Conservation (phyloP, 192 early-diverging fungal genomes). For the Podila clonocystis region DNA sequence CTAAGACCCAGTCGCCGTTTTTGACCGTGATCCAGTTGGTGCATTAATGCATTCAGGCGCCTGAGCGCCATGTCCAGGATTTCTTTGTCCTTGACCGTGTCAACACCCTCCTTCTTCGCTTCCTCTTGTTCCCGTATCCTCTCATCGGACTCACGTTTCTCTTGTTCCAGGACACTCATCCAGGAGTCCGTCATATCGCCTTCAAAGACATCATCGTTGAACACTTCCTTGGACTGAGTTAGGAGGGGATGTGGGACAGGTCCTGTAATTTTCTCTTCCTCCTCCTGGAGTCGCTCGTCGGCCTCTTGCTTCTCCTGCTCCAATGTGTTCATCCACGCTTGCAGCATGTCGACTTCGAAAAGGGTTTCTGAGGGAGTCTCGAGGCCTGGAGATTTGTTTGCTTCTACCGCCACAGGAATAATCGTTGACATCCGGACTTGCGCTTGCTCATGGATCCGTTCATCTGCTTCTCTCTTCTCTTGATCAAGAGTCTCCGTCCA, state of each 20-base stretch:
- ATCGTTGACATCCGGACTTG: no score
- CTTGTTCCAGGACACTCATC: not conserved
- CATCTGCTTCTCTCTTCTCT: constrained; percentile 6
- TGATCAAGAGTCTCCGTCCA: constrained; percentile 49
- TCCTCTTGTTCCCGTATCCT: not conserved
- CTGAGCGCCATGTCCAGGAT: constrained; percentile 5
- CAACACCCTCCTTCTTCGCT: not conserved
- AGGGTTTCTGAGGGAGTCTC: no score
- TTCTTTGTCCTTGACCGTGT: not conserved
- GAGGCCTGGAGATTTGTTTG: no score
- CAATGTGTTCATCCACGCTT: constrained; percentile 45
- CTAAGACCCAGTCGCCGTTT: not conserved
- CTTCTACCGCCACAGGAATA: no score
- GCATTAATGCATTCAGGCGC: constrained; percentile 34
- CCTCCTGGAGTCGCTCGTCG: constrained; percentile 8
- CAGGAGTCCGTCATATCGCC: not conserved
- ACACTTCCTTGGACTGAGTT: not conserved
- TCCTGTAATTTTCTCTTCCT: not conserved
- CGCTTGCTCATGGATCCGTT: not conserved
- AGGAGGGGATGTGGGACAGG: no score
- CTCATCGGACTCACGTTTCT: constrained; percentile 1
- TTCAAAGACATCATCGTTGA: constrained; percentile 7
- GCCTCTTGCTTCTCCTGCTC: constrained; percentile 44
- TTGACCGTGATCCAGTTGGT: constrained; percentile 15
- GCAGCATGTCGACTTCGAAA: constrained; percentile 25